Conservation (phyloP, 495 filamentous ascomycete genomes). For the Aspergillus biplanus region DNA sequence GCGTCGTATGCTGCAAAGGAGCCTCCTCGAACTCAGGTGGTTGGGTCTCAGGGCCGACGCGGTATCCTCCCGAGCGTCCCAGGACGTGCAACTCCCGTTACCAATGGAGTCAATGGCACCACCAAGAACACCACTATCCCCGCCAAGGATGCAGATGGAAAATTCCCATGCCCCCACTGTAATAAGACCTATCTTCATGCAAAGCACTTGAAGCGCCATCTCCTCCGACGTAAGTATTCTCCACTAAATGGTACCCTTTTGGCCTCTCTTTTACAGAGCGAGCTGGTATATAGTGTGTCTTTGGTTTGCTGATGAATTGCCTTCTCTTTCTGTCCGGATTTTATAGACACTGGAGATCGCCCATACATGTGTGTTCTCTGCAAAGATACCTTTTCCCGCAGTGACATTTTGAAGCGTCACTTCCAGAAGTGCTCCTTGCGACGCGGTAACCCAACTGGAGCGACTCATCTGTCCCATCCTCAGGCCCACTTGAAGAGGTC, state of each 20-base stretch:
- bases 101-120: conserved; percentile 58
- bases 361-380: conserved; percentile 97
- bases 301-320: conserved; percentile 11
- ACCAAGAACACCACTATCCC: conserved; percentile 81
- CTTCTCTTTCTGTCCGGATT: conserved; percentile 2
- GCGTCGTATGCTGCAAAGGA: conserved; percentile 50
- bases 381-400: conserved; percentile 97
- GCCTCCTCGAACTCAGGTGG: conserved; percentile 79
- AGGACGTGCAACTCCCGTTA: conserved; percentile 69
- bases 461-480: conserved; percentile 88
- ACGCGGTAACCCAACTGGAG: conserved; percentile 90
- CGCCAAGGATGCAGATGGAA: conserved; percentile 91
- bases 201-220: conserved; percentile 95
- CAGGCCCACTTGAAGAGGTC: conserved; percentile 83
- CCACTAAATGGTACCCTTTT: background rate
- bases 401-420: conserved; percentile 97
- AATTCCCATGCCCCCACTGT: conserved; percentile 96
- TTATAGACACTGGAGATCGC: conserved; percentile 87
- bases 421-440: conserved; percentile 98
- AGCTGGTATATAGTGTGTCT: background rate
- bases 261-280: background rate
- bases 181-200: conserved; percentile 97
- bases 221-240: conserved; percentile 82
- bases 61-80: conserved; percentile 90
- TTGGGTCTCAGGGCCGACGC: conserved; percentile 87